Base-by-base conservation (phyloP, 805 yeast genomes). In the Wickerhamiella siamensis region DNA sequence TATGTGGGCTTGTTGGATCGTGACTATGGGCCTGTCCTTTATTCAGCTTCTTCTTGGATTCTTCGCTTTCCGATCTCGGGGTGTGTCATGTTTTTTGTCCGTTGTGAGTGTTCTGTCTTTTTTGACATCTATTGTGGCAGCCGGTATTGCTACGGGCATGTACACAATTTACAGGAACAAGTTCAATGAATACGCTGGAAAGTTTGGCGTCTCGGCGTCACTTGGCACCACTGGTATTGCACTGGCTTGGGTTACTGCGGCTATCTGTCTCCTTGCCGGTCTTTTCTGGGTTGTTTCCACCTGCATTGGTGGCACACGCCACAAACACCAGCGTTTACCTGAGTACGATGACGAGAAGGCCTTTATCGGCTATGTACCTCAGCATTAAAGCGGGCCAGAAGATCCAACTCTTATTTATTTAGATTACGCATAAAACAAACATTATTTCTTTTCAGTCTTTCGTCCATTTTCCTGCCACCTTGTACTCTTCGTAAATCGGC, bases 391-490 rank as follows among this genome's bases (percentile, higher is more conserved):
- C n/a, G n/a, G n/a, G n/a, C 16, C 16, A 31, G 15, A 31, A 15
- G 8, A n/a, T n/a, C n/a, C n/a, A n/a, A n/a, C n/a, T n/a, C n/a
- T n/a, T n/a, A n/a, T n/a, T n/a, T n/a, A n/a, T n/a, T n/a, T n/a
- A n/a, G n/a, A n/a, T n/a, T n/a, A n/a, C n/a, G n/a, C n/a, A n/a
- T n/a, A n/a, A n/a, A n/a, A n/a, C n/a, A n/a, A n/a, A 8, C 12
- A 24, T 24, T 24, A 8, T 21, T 27, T 22, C 16, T 20, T 17
- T 18, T 17, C 56, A 73, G 38, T 68, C 70, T 46, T 75, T 83
- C 44, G 63, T 73, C 95, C 95, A 87, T 58, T 80, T 82, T 38
- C 94, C 95, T 46, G 67, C 69, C 54, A 70, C 76, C 56, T 72
- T 74, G 62, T 83, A 88, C 47, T 79, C 83, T 5, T 73, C 72